These are phyloP conservation scores for Arabidopsis hybrid DNA, from an alignment of 441 rosid species.

Conservation along the genomic window DNA sequence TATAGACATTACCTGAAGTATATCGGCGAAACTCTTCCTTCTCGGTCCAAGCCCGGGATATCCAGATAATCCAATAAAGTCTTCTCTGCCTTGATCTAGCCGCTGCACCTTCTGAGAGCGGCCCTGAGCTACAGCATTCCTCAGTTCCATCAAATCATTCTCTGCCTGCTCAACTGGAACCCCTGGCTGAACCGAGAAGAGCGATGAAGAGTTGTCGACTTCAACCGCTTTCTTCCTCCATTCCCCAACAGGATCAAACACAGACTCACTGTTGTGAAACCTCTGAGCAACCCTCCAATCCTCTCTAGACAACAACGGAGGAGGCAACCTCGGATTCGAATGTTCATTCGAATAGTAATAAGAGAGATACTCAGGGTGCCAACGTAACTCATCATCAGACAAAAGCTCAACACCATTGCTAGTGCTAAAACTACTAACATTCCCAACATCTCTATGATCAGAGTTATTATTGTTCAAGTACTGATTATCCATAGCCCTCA, in stretches of 20 bases:
- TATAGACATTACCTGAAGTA: slow-evolving; percentile 76
- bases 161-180: slow-evolving; percentile 62
- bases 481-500: slow-evolving; percentile 75
- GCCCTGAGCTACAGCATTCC: slow-evolving; percentile 59
- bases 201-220: slow-evolving; percentile 56
- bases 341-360: slow-evolving; percentile 84
- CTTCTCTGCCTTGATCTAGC: slow-evolving; percentile 57
- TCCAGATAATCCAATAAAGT: slow-evolving; percentile 50
- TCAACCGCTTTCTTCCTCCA: slow-evolving; percentile 57
- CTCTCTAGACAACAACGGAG: slow-evolving; percentile 84
- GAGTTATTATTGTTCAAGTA: slow-evolving; percentile 53
- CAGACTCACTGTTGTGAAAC: slow-evolving; percentile 71
- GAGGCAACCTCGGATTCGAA: slow-evolving; percentile 83
- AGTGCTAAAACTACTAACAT: slow-evolving; percentile 21
- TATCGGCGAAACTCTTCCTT: slow-evolving; percentile 97
- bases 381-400: slow-evolving; percentile 81
- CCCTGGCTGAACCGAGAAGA: slow-evolving; percentile 83
- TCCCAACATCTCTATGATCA: slow-evolving; percentile 51
- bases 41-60: slow-evolving; percentile 66
- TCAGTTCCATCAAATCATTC: slow-evolving; percentile 70
- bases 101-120: slow-evolving; percentile 55
- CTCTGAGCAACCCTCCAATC: slow-evolving; percentile 92
- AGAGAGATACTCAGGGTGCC: slow-evolving; percentile 80
- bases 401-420: slow-evolving; percentile 50
- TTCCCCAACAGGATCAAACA: slow-evolving; percentile 61